phyloP scores from a whole-genome alignment of 1,284 basidiomycete genomes.

The Naganishia liquefaciens region DNA sequence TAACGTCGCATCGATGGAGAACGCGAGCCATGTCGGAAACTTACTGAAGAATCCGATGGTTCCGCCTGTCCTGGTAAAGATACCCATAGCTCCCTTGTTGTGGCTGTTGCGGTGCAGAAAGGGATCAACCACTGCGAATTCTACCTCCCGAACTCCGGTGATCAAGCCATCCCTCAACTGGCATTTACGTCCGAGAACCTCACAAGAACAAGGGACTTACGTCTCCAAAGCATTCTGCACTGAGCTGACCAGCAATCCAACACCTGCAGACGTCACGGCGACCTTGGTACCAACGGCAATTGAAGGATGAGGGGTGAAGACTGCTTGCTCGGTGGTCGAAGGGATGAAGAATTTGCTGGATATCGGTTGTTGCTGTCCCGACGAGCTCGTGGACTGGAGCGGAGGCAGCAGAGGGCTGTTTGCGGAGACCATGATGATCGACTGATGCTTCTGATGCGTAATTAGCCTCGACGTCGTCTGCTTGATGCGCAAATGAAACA shows the following conservation, averaged over 20 bases:
- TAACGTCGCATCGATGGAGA: not conserved
- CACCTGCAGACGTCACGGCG: slow-evolving; percentile 68
- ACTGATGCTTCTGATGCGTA: not conserved
- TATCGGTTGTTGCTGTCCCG: slow-evolving; percentile 31
- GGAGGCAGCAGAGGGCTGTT: slow-evolving; percentile 31
- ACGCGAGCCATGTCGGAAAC: slow-evolving; percentile 39
- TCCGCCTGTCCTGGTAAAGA: slow-evolving; percentile 74
- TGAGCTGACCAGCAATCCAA: slow-evolving; percentile 75
- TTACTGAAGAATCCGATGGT: slow-evolving; percentile 79
- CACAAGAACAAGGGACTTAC: slow-evolving; percentile 40
- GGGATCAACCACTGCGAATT: slow-evolving; percentile 25
- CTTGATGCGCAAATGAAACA: not conserved
- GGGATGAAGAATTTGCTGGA: slow-evolving; percentile 42
- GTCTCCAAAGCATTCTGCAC: slow-evolving; percentile 79
- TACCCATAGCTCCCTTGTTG: slow-evolving; percentile 80
- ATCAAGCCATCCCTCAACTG: not conserved
- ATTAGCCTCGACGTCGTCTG: not conserved
- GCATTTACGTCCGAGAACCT: not conserved
- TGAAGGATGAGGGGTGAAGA: slow-evolving; percentile 47
- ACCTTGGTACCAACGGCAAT: slow-evolving; percentile 59
- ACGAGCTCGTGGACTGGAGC: slow-evolving; percentile 22
- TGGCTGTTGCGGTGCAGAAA: slow-evolving; percentile 56
- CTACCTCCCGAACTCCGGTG: not conserved
- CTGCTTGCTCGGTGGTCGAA: slow-evolving; percentile 42
- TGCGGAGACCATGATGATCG: slow-evolving; percentile 3